Evolutionary conservation across 129 eudicot species (phyloP), one percentile per base, ranked within the genome.

Genomic region (Flaveria linearis): DNA sequence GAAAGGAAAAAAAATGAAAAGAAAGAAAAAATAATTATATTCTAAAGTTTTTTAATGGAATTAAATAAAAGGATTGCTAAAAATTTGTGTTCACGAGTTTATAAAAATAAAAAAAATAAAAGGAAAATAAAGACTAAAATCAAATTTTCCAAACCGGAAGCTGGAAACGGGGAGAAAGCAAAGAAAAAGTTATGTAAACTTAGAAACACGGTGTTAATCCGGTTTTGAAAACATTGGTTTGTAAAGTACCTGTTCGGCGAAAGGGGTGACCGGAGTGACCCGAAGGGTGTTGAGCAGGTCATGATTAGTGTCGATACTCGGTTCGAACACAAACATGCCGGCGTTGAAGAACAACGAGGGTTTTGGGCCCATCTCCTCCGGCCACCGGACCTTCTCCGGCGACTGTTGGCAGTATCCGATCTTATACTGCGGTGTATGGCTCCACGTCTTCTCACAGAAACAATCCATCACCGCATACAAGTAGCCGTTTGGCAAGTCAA

Each of bases 321-420:
- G 97, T 71, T 92, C 93, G 25, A 75, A 92, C 4, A 92, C 87
- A 9, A 92, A 92, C 96, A 92, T 89, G 46, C 96, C 98, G 28
- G 96, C 94, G 30, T 92, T 89, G 86, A 92, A 89, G 61, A 84
- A 89, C 12, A 89, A 81, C 1, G 85, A 52, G 49, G 96, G 93
- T 3, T 88, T 85, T 7, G 80, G 87, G 8, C 96, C 96, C 82
- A 87, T 69, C 17, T 92, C 84, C 10, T 9, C 80, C 5, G 96
- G 91, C 97, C 93, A 89, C 66, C 1, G 55, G 23, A 87, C 92
- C 73, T 75, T 89, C 3, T 92, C 89, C 15, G 96, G 96, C 28
- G 86, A 88, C 80, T 91, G 92, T n/a, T 92, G 96, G 71, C 96
- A 92, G 70, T 92, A 87, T n/a, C 93, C 97, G 1, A 92, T 79